Conservation (phyloP, 177 flowering plant genomes). For the Telopea speciosissima region DNA sequence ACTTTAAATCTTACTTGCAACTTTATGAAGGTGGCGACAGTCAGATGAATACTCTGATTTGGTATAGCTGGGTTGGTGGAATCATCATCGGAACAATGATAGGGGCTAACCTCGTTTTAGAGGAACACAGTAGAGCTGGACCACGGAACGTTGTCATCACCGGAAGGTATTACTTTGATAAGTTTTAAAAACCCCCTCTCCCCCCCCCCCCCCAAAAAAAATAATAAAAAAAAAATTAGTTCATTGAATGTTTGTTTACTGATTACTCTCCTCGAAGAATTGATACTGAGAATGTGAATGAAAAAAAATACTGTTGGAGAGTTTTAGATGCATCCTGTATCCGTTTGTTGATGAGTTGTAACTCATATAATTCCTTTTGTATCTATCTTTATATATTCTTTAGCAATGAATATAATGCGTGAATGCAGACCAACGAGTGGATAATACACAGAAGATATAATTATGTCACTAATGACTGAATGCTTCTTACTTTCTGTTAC, state of each 20-base stretch:
- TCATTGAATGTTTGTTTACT: background rate
- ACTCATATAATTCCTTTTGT: too few species aligned
- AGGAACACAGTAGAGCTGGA: conserved; percentile 80
- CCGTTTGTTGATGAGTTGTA: background rate
- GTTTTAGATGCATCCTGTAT: background rate
- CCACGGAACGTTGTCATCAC: conserved; percentile 93
- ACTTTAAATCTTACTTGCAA: background rate
- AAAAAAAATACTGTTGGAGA: background rate
- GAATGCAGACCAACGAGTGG: background rate
- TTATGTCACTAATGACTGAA: background rate
- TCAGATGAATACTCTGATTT: conserved; percentile 71
- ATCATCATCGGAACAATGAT: conserved; percentile 92
- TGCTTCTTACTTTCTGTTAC: conserved; percentile 17
- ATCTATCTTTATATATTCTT: too few species aligned
- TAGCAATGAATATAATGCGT: too few species aligned
- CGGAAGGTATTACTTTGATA: conserved; percentile 59
- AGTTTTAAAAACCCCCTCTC: background rate
- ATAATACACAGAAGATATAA: background rate
- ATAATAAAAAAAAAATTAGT: too few species aligned
- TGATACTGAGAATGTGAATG: background rate
- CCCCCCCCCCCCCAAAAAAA: too few species aligned
- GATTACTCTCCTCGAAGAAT: background rate
- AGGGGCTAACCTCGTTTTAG: conserved; percentile 87
- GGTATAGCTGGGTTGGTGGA: conserved; percentile 99
- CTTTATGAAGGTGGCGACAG: conserved; percentile 72